Evolutionary conservation across 192 early-diverging fungal species (phyloP).

Genomic region (Phycomyces blakesleeanus): DNA sequence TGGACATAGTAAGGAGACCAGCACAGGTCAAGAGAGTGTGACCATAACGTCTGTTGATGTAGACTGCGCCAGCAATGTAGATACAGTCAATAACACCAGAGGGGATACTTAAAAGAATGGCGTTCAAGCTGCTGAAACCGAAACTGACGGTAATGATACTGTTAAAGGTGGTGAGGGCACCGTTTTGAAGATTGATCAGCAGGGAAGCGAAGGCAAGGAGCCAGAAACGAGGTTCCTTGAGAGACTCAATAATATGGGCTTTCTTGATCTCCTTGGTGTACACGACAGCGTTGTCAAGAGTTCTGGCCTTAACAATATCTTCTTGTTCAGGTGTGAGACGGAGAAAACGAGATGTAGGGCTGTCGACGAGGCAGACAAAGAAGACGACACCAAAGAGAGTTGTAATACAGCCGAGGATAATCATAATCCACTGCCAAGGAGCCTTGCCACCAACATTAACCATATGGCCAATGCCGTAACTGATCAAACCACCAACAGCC

Average conservation of each 20-base stretch:
- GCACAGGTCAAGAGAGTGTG: conserved; percentile 12
- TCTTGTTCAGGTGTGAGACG: not conserved
- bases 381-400: conserved; percentile 14
- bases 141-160: conserved; percentile 13
- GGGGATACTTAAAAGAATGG: conserved; percentile 22
- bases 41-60: conserved; percentile 2
- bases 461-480: conserved; percentile 26
- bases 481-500: conserved; percentile 24
- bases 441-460: not conserved
- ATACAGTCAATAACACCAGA: conserved; percentile 12
- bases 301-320: conserved; percentile 16
- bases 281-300: conserved; percentile 23
- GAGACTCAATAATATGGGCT: conserved; percentile 22
- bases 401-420: conserved; percentile 27
- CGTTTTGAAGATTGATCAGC: conserved; percentile 23
- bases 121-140: conserved; percentile 21
- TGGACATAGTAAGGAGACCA: conserved; percentile 4
- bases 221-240: conserved; percentile 22
- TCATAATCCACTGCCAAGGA: conserved; percentile 34
- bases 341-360: conserved; percentile 12
- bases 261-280: conserved; percentile 12
- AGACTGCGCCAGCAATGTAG: conserved; percentile 14
- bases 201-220: conserved; percentile 6
- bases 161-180: conserved; percentile 17
- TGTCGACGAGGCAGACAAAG: conserved; percentile 27